phyloP scores from a whole-genome alignment of 495 filamentous ascomycete species.

The Bathelium albidoporum region DNA sequence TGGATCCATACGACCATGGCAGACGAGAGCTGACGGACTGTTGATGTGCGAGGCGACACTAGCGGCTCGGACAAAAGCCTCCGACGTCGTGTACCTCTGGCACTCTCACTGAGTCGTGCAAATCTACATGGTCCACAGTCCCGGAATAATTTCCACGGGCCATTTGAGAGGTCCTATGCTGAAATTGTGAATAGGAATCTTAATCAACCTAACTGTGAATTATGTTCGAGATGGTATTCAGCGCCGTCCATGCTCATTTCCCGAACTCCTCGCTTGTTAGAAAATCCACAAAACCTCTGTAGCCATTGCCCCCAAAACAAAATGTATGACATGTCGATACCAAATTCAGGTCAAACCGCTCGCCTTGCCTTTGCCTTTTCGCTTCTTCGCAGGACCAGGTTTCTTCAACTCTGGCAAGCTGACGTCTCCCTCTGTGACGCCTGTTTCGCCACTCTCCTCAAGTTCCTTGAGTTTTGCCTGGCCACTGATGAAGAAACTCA shows the following conservation, averaged over 20 bases:
- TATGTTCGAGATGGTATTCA: not conserved
- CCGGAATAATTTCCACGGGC: not conserved
- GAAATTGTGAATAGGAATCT: not conserved
- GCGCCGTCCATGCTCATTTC: not conserved
- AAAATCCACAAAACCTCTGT: not conserved
- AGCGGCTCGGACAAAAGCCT: not conserved
- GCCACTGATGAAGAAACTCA: constrained; percentile 66
- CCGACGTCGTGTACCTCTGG: not conserved
- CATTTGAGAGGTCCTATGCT: not conserved
- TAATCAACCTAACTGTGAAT: not conserved
- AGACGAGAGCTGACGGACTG: not conserved
- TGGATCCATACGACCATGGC: not conserved
- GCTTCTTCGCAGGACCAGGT: not conserved
- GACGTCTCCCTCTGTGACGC: not conserved
- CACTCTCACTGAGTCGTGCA: too few relatives aligned
- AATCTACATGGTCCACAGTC: too few relatives aligned
- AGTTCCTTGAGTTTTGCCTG: not conserved
- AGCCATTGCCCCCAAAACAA: not conserved
- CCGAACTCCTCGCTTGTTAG: not conserved
- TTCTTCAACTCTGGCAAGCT: not conserved
- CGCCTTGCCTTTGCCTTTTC: not conserved
- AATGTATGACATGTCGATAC: not conserved
- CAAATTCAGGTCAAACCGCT: not conserved
- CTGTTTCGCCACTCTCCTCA: not conserved
- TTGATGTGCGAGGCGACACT: not conserved